These are phyloP conservation scores for Calocybe gangraenosa DNA, from an alignment of 768 basidiomycete genomes.

Conservation along the genomic window DNA sequence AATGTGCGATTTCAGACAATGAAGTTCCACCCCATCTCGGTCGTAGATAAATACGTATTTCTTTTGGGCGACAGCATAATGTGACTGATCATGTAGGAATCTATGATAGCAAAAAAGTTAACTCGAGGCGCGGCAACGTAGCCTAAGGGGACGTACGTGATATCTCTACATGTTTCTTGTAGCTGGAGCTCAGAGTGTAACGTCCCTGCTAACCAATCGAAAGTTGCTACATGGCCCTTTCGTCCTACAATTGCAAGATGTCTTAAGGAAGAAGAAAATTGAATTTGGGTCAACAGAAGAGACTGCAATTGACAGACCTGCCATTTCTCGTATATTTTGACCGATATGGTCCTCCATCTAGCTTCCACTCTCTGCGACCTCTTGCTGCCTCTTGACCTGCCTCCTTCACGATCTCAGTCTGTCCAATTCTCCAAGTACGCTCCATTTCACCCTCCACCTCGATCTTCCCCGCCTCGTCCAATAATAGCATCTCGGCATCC, in stretches of 20 bases:
- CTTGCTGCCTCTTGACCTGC: constrained; percentile 73
- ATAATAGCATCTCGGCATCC: constrained; percentile 69
- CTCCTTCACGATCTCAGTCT: constrained; percentile 66
- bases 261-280: constrained; percentile 31
- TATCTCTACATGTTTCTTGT: constrained; percentile 86
- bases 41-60: constrained; percentile 97
- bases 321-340: constrained; percentile 90
- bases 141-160: constrained; percentile 58
- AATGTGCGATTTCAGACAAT: constrained; percentile 76
- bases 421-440: constrained; percentile 83
- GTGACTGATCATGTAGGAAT: constrained; percentile 89
- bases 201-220: constrained; percentile 88
- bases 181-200: constrained; percentile 87
- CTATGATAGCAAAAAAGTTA: constrained; percentile 30
- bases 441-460: constrained; percentile 80
- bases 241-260: constrained; percentile 84
- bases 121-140: neutral
- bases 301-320: constrained; percentile 45
- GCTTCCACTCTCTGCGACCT: constrained; percentile 71
- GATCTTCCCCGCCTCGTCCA: constrained; percentile 68
- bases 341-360: constrained; percentile 85
- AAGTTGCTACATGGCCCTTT: constrained; percentile 85
- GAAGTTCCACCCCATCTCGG: constrained; percentile 88
- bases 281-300: neutral
- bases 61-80: constrained; percentile 93